Conservation (phyloP, 345 rosid species). For the Bruguiera gymnorhiza region DNA sequence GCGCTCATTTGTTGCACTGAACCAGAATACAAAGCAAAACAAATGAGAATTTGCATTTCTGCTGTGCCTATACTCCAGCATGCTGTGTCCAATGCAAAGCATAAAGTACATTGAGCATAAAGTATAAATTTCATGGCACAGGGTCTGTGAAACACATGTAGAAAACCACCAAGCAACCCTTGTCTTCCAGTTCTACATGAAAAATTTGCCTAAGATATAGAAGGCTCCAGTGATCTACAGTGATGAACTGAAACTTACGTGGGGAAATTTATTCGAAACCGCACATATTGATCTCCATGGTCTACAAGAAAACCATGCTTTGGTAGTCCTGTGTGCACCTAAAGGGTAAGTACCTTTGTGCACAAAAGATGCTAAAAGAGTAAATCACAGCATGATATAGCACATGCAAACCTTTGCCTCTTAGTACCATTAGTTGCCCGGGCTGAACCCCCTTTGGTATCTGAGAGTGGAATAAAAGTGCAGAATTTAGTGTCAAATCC, state of each 20-base stretch:
- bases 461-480: slow-evolving; percentile 45
- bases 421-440: slow-evolving; percentile 65
- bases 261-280: slow-evolving; percentile 74
- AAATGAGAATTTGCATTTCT: slow-evolving; percentile 10
- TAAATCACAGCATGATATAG: slow-evolving; percentile 12
- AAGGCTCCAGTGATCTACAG: too few relatives aligned
- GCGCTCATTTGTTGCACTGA: slow-evolving; percentile 62
- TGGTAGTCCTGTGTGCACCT: slow-evolving; percentile 60
- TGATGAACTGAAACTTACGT: slow-evolving; percentile 43
- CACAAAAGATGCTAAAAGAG: background rate
- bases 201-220: too few relatives aligned
- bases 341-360: slow-evolving; percentile 17
- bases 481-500: slow-evolving; percentile 8
- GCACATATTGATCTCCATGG: slow-evolving; percentile 88
- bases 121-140: too few relatives aligned
- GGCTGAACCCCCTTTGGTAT: slow-evolving; percentile 88
- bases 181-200: too few relatives aligned
- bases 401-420: slow-evolving; percentile 66
- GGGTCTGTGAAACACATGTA: too few relatives aligned
- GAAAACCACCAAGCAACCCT: too few relatives aligned
- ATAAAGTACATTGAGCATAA: background rate
- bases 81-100: background rate
- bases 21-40: slow-evolving; percentile 4
- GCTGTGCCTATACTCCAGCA: slow-evolving; percentile 1
- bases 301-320: slow-evolving; percentile 61